phyloP scores from a whole-genome alignment of 495 filamentous ascomycete species.

The Hypoxylon rickii region DNA sequence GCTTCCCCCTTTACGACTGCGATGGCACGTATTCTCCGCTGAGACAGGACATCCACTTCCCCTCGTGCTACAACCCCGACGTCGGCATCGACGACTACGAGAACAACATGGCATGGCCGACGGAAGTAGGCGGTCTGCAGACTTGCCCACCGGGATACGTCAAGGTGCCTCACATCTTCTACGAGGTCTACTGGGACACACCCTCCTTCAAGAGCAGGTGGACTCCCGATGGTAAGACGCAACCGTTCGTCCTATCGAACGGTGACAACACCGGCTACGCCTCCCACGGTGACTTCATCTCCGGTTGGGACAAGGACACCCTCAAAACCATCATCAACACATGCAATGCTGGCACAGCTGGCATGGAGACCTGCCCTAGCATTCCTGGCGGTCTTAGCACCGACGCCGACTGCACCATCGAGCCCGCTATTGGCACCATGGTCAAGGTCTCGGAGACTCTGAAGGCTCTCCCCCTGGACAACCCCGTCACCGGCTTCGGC shows the following conservation, averaged over 20 bases:
- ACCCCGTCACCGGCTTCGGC: constrained; percentile 51
- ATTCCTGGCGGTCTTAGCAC: constrained; percentile 49
- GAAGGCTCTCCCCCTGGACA: constrained; percentile 62
- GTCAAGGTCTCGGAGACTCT: constrained; percentile 38
- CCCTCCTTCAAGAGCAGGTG: constrained; percentile 59
- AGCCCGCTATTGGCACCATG: constrained; percentile 44
- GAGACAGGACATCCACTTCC: constrained; percentile 59
- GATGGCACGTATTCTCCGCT: constrained; percentile 60
- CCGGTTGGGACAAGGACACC: constrained; percentile 68
- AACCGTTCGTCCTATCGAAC: constrained; percentile 69
- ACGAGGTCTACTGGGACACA: constrained; percentile 69
- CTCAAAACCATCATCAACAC: constrained; percentile 65
- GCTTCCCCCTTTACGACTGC: constrained; percentile 55
- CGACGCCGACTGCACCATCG: constrained; percentile 52
- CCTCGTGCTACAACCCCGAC: constrained; percentile 62
- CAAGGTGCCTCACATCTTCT: constrained; percentile 64
- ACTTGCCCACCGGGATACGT: constrained; percentile 67
- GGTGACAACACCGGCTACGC: constrained; percentile 62
- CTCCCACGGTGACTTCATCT: constrained; percentile 73
- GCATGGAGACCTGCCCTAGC: constrained; percentile 60
- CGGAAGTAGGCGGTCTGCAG: constrained; percentile 55
- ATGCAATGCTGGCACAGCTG: constrained; percentile 59
- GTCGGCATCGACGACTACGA: constrained; percentile 57
- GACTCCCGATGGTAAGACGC: constrained; percentile 57
- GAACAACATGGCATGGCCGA: constrained; percentile 58